Percentiles rank a stretch among this genome's conserved stretches.
Conservation (phyloP, 2,329 filamentous ascomycete genomes). For the Pseudogymnoascus sp. region DNA sequence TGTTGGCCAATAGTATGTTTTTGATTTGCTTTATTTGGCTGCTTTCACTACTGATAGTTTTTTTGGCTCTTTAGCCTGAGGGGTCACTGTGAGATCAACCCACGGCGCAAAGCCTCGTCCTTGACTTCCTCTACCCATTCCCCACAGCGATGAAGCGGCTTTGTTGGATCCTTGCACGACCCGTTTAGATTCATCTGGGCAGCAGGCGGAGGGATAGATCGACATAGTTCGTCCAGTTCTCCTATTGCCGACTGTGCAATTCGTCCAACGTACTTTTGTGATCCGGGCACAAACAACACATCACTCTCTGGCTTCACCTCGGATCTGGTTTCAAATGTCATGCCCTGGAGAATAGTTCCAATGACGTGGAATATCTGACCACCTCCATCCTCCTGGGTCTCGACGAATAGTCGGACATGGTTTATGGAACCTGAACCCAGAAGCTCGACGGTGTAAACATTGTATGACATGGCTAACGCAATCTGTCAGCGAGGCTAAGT, state of each 20-base stretch:
- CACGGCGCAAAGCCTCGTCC: not conserved
- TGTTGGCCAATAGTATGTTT: not conserved
- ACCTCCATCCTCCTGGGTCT: not conserved
- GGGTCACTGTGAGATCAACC: not conserved
- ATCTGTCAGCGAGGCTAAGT: not conserved
- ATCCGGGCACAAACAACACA: not conserved
- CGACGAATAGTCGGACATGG: not conserved
- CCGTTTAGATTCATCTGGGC: conserved; percentile 6
- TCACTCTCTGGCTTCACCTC: not conserved
- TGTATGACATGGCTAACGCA: not conserved
- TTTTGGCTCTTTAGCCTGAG: not conserved
- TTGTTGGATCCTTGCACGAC: not conserved
- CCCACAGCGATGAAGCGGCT: not conserved
- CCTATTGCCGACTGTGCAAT: not conserved
- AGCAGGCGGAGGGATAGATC: not conserved
- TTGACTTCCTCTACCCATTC: not conserved
- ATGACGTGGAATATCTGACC: conserved; percentile 3
- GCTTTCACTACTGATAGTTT: not conserved
- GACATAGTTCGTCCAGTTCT: not conserved
- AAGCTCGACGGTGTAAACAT: conserved; percentile 2
- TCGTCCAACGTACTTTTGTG: not conserved
- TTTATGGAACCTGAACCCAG: not conserved
- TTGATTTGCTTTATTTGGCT: not conserved
- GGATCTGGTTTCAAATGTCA: not conserved
- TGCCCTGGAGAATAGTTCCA: not conserved